Base-by-base conservation (phyloP, 257 asterid genomes). In the Sherardia arvensis region DNA sequence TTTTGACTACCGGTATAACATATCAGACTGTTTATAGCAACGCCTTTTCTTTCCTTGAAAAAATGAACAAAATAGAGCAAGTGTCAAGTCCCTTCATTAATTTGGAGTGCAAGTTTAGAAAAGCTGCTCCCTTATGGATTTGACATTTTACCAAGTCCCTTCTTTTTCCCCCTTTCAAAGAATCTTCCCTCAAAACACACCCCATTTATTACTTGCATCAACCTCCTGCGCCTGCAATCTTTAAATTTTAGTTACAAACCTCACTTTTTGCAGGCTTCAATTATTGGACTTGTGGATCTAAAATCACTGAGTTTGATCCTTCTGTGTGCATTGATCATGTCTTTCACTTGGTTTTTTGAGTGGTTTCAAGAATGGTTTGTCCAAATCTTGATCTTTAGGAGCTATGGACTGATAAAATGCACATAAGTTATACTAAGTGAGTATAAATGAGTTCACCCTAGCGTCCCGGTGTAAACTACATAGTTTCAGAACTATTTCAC, bases 21-120 rank as follows among this genome's bases (percentile, higher is more conserved):
- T n/a, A n/a, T n/a, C n/a, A n/a, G n/a, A n/a, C n/a, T n/a, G n/a
- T n/a, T n/a, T n/a, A n/a, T n/a, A n/a, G n/a, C n/a, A n/a, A n/a
- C n/a, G n/a, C n/a, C n/a, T n/a, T 49, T 49, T 49, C 10, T 49
- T 49, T 59, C 49, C 62, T 27, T 60, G 48, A 40, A 43, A 58
- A 61, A 47, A 59, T 58, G 55, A 56, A 68, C 66, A 67, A 73
- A 58, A 61, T 48, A 62, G 56, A 49, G 53, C 61, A 40, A 53
- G 53, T 62, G 73, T 61, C 66, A 43, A 54, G 71, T 73, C 68
- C 59, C 66, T 62, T 66, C 68, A 61, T 61, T 26, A 55, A 54
- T 66, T 53, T 73, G 66, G 77, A 73, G 77, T 66, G 77, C 56
- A 55, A 73, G 73, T 48, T 54, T 73, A 67, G 55, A 66, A 61